These are phyloP conservation scores for Cantharellus anzutake DNA, from an alignment of 768 basidiomycete genomes.

Conservation along the genomic window DNA sequence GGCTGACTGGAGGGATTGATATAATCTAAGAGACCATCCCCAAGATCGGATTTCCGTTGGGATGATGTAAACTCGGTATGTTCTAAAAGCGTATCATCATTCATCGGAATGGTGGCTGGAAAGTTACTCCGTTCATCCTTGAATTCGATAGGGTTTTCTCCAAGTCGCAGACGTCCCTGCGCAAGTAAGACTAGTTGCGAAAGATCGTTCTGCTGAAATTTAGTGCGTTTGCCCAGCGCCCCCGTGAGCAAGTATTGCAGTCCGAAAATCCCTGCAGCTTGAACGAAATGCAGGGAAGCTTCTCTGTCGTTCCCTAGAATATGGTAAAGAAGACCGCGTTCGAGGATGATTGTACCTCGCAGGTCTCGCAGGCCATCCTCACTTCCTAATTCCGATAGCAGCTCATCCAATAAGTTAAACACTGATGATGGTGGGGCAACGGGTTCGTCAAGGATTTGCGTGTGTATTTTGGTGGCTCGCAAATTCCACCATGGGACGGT, in stretches of 20 bases:
- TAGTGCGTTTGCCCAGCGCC: conserved; percentile 82
- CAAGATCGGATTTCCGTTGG: conserved; percentile 21
- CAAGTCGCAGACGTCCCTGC: conserved; percentile 41
- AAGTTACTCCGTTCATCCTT: conserved; percentile 15
- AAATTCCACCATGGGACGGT: conserved; percentile 69
- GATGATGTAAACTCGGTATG: conserved; percentile 81
- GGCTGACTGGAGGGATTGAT: conserved; percentile 75
- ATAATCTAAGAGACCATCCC: conserved; percentile 29
- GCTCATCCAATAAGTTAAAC: conserved; percentile 24
- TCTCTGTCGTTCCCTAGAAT: conserved; percentile 51
- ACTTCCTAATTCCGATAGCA: conserved; percentile 2
- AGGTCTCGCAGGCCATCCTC: conserved; percentile 36
- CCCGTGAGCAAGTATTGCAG: conserved; percentile 85
- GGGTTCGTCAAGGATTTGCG: conserved; percentile 64
- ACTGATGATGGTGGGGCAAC: conserved; percentile 34
- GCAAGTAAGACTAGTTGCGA: conserved; percentile 89
- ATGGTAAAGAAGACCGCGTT: conserved; percentile 67
- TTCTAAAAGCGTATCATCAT: conserved; percentile 94
- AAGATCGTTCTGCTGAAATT: conserved; percentile 70
- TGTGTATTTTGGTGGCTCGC: conserved; percentile 48
- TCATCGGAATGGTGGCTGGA: conserved; percentile 68
- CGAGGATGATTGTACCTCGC: conserved; percentile 44
- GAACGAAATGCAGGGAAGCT: conserved; percentile 60
- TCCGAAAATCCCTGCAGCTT: conserved; percentile 56
- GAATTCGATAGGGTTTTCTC: not conserved